phyloP scores from a whole-genome alignment of 345 rosid genomes.

The Syzygium jambos region DNA sequence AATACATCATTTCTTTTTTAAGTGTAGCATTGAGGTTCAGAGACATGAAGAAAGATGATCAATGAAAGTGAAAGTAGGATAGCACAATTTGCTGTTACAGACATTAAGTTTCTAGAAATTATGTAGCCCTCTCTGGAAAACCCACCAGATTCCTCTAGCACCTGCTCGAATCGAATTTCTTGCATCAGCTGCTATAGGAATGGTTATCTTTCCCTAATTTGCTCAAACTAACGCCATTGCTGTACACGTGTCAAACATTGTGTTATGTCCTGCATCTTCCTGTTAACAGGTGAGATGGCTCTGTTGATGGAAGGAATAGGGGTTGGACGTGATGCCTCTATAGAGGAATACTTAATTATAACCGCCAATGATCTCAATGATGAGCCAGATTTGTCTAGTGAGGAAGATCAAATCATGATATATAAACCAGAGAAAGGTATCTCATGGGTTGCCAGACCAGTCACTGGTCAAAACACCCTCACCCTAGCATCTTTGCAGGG shows the following conservation, averaged over 20 bases:
- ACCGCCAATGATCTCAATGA: conserved; percentile 43
- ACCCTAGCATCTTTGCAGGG: conserved; percentile 65
- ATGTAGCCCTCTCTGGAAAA: not conserved
- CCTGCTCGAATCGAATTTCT: not conserved
- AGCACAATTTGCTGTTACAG: not conserved
- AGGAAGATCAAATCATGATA: conserved; percentile 71
- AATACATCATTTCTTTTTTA: not conserved
- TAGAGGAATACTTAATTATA: conserved; percentile 86
- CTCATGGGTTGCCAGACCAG: conserved; percentile 85
- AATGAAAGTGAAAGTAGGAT: not conserved
- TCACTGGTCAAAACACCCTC: conserved; percentile 54
- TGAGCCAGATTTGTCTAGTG: conserved; percentile 57
- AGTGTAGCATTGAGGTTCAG: not conserved
- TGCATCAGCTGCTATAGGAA: not conserved
- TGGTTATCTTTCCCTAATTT: not conserved
- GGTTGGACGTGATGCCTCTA: conserved; percentile 70
- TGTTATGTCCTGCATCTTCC: conserved; percentile 7
- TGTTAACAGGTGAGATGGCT: conserved; percentile 94
- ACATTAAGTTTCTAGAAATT: not conserved
- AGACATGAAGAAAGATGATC: not conserved
- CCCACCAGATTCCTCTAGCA: not conserved
- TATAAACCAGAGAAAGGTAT: conserved; percentile 83
- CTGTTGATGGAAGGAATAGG: conserved; percentile 92
- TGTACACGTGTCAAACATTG: not conserved
- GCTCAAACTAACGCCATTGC: not conserved